Conservation (phyloP, 2,329 filamentous ascomycete species). For the Penicillium polonicum region DNA sequence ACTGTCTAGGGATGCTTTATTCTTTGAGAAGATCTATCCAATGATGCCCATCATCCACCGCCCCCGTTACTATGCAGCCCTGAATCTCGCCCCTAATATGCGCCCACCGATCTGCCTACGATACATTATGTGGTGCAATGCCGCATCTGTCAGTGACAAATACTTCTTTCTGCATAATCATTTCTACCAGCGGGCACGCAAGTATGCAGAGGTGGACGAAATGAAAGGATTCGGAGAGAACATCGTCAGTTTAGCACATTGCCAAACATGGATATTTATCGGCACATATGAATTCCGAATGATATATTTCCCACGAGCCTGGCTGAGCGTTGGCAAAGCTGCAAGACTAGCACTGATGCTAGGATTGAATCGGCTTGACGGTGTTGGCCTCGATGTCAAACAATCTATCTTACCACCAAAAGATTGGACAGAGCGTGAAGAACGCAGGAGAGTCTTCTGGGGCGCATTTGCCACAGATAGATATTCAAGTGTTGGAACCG, state of each 20-base stretch:
- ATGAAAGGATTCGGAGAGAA: conserved; percentile 89
- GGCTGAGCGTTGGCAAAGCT: conserved; percentile 84
- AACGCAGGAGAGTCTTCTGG: conserved; percentile 91
- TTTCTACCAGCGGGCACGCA: conserved; percentile 85
- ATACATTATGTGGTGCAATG: conserved; percentile 94
- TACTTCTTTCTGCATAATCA: conserved; percentile 76
- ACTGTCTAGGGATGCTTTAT: conserved; percentile 68
- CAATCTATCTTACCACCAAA: conserved; percentile 81
- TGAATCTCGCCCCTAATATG: conserved; percentile 83
- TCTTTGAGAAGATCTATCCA: conserved; percentile 86
- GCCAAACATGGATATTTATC: conserved; percentile 78
- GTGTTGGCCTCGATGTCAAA: conserved; percentile 80
- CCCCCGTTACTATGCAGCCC: conserved; percentile 79
- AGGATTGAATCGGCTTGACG: conserved; percentile 83
- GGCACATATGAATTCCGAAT: conserved; percentile 90
- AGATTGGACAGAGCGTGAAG: conserved; percentile 93
- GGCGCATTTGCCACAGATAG: conserved; percentile 87
- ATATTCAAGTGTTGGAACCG: conserved; percentile 92
- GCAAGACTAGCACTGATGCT: conserved; percentile 88
- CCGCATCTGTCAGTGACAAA: conserved; percentile 81
- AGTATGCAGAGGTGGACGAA: conserved; percentile 86
- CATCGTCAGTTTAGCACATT: conserved; percentile 81
- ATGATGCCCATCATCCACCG: conserved; percentile 87
- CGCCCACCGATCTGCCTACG: conserved; percentile 83
- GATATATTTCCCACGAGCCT: conserved; percentile 95